These are phyloP conservation scores for Dioszegia aurantiaca DNA, from an alignment of 768 basidiomycete genomes.

Conservation along the genomic window DNA sequence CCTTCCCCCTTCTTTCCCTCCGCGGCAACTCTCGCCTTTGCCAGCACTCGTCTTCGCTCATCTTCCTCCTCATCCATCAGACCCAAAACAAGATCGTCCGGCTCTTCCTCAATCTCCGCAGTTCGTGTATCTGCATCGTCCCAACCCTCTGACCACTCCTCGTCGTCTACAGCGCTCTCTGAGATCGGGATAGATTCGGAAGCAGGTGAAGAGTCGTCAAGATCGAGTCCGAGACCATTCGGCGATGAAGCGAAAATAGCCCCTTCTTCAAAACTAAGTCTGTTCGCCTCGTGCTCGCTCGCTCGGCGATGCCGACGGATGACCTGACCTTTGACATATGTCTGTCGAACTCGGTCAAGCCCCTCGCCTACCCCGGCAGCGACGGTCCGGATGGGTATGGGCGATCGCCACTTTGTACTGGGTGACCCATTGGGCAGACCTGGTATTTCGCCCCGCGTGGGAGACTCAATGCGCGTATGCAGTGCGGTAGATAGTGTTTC, in stretches of 20 bases:
- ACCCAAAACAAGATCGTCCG: slow-evolving; percentile 50
- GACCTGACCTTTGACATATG: slow-evolving; percentile 38
- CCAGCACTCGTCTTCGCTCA: slow-evolving; percentile 25
- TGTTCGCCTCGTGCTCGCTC: slow-evolving; percentile 21
- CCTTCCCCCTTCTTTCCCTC: neutral
- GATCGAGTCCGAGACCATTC: slow-evolving; percentile 12
- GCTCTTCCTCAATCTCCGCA: slow-evolving; percentile 49
- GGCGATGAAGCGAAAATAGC: slow-evolving; percentile 31
- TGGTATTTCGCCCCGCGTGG: slow-evolving; percentile 58
- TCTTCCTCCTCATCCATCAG: slow-evolving; percentile 51
- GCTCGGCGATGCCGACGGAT: slow-evolving; percentile 21
- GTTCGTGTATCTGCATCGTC: slow-evolving; percentile 46
- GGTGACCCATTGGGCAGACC: slow-evolving; percentile 72
- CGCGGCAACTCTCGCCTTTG: neutral
- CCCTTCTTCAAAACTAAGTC: slow-evolving; percentile 44
- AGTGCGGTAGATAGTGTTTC: slow-evolving; percentile 76
- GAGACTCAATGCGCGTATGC: slow-evolving; percentile 61
- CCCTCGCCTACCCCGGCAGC: slow-evolving; percentile 39
- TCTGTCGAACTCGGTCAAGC: slow-evolving; percentile 31
- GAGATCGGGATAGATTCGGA: slow-evolving; percentile 21
- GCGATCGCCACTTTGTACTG: slow-evolving; percentile 15
- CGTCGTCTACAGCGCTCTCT: slow-evolving; percentile 21
- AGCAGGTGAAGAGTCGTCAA: slow-evolving; percentile 18
- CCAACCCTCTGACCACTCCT: slow-evolving; percentile 39
- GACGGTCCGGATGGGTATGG: slow-evolving; percentile 39